Percentiles rank a stretch among this genome's conserved stretches.
Evolutionary conservation across 148 eudicot species (phyloP).

Genomic region (Camellia sinensis): DNA sequence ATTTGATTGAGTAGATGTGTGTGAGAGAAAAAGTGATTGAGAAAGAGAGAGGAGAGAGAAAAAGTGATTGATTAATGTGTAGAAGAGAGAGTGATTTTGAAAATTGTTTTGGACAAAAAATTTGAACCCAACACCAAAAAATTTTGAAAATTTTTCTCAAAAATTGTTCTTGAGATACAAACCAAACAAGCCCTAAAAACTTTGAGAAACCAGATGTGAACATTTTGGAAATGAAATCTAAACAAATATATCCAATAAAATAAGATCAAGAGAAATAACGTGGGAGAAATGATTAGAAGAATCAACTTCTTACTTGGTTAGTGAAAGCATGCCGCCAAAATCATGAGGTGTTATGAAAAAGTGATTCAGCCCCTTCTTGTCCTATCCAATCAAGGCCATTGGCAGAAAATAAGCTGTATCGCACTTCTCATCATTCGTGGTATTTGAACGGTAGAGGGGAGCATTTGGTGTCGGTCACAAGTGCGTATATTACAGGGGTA

Average conservation of each 20-base stretch:
- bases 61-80: too few relatives aligned
- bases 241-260: neutral
- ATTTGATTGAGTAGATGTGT: too few relatives aligned
- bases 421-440: conserved; percentile 99
- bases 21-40: too few relatives aligned
- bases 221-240: neutral
- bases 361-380: conserved; percentile 99
- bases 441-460: conserved; percentile 92
- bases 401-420: conserved; percentile 89
- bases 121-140: too few relatives aligned
- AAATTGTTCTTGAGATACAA: too few relatives aligned
- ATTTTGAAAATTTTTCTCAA: too few relatives aligned
- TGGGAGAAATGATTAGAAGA: neutral
- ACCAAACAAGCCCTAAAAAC: neutral
- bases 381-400: conserved; percentile 99
- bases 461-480: conserved; percentile 90
- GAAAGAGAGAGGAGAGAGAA: too few relatives aligned
- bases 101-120: too few relatives aligned
- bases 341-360: conserved; percentile 94
- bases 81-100: too few relatives aligned
- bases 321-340: conserved; percentile 96
- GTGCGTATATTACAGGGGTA: conserved; percentile 91
- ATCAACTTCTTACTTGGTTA: conserved; percentile 57
- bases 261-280: neutral
- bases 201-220: conserved; percentile 2